phyloP scores from a whole-genome alignment of 2,329 filamentous ascomycete genomes.

The Emergomyces pasteurianus region DNA sequence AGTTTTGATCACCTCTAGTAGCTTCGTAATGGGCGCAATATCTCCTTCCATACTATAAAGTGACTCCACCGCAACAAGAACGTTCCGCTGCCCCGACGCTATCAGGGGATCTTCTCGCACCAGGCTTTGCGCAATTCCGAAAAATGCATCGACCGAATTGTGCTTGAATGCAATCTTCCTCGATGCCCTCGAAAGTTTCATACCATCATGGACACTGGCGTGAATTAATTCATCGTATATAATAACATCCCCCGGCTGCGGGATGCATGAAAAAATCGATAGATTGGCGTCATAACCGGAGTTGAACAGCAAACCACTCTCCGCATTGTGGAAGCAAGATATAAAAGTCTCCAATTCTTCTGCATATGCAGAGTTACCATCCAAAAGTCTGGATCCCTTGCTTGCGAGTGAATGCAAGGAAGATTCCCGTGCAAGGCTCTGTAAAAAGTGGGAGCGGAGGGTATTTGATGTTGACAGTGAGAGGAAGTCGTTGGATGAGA shows the following conservation, averaged over 20 bases:
- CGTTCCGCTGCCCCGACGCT: constrained; percentile 32
- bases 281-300: constrained; percentile 58
- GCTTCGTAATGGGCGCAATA: constrained; percentile 49
- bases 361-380: constrained; percentile 52
- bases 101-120: constrained; percentile 23
- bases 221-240: constrained; percentile 67
- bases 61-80: constrained; percentile 59
- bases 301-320: constrained; percentile 47
- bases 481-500: constrained; percentile 56
- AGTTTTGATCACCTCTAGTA: constrained; percentile 46
- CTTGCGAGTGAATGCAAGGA: constrained; percentile 38
- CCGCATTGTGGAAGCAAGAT: constrained; percentile 48
- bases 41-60: constrained; percentile 82
- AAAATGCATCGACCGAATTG: constrained; percentile 31
- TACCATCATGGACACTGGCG: constrained; percentile 67
- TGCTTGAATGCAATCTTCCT: constrained; percentile 36
- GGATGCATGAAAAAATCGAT: constrained; percentile 49
- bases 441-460: constrained; percentile 39
- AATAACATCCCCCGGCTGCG: constrained; percentile 50
- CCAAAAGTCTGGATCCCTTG: constrained; percentile 50
- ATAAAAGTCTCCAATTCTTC: constrained; percentile 48
- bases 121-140: constrained; percentile 23
- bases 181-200: constrained; percentile 50
- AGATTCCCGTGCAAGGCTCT: constrained; percentile 30
- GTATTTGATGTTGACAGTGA: constrained; percentile 40